phyloP scores from a whole-genome alignment of 2,329 filamentous ascomycete genomes.

The Talaromyces sp. region DNA sequence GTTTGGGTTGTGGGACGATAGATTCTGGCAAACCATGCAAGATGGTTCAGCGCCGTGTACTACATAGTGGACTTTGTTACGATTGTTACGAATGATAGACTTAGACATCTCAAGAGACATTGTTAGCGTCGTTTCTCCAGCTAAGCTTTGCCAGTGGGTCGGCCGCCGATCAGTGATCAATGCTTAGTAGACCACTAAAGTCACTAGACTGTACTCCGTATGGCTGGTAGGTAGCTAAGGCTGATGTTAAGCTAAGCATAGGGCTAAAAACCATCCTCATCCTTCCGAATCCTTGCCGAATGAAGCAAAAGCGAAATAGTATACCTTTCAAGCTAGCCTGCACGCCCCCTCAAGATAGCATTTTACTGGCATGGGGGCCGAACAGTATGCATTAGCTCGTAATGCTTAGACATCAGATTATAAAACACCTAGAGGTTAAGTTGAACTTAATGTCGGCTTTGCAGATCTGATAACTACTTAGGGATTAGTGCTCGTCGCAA shows the following conservation, averaged over 20 bases:
- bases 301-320: background rate
- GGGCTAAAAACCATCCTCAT: background rate
- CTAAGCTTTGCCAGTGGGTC: background rate
- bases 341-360: background rate
- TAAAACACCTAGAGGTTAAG: background rate
- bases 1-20: slow-evolving; percentile 13
- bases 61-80: background rate
- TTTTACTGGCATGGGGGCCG: background rate
- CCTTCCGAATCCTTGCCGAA: background rate
- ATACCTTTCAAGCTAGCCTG: background rate
- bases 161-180: background rate
- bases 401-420: background rate
- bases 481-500: background rate
- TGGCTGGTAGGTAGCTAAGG: background rate
- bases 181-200: background rate
- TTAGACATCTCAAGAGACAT: background rate
- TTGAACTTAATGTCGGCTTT: background rate
- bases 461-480: background rate
- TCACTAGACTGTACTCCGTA: background rate
- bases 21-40: slow-evolving; percentile 10
- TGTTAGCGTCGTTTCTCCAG: background rate
- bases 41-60: slow-evolving; percentile 6
- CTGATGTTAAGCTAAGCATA: background rate
- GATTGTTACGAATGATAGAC: background rate
- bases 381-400: background rate